Evolutionary conservation across 2,329 filamentous ascomycete species (phyloP).

Genomic region (Lecanicillium sp.): DNA sequence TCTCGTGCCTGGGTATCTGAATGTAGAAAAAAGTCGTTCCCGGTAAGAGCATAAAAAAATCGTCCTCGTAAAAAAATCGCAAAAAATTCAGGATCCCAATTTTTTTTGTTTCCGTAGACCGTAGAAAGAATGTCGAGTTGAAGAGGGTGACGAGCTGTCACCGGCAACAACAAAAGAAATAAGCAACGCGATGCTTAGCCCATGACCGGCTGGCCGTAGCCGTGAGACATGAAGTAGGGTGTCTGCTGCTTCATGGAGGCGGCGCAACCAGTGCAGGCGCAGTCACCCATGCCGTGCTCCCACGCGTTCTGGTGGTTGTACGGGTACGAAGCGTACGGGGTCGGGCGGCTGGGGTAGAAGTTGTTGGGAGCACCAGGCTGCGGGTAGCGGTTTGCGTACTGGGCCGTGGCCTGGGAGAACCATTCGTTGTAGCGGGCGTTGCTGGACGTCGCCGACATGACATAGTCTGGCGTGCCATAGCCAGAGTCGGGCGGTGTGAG

Average conservation of each 20-base stretch:
- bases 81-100: conserved; percentile 12
- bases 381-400: conserved; percentile 37
- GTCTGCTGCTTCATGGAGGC: conserved; percentile 37
- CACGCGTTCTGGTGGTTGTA: conserved; percentile 31
- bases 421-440: conserved; percentile 52
- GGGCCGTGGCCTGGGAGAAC: conserved; percentile 38
- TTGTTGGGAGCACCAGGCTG: conserved; percentile 29
- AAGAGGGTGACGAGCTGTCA: conserved; percentile 14
- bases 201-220: conserved; percentile 48
- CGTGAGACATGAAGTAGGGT: conserved; percentile 40
- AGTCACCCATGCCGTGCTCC: conserved; percentile 44
- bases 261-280: conserved; percentile 39
- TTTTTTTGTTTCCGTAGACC: conserved; percentile 20
- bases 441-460: conserved; percentile 45
- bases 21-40: conserved; percentile 18
- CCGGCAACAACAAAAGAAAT: conserved; percentile 11
- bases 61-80: conserved; percentile 22
- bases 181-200: conserved; percentile 30
- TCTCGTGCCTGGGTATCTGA: conserved; percentile 34
- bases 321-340: conserved; percentile 36
- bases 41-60: conserved; percentile 23
- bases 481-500: conserved; percentile 54
- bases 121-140: conserved; percentile 7
- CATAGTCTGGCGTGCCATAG: conserved; percentile 53
- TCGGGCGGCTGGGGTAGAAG: conserved; percentile 35